phyloP scores from a whole-genome alignment of 2,329 filamentous ascomycete species.

The Metarhizium brunneum region DNA sequence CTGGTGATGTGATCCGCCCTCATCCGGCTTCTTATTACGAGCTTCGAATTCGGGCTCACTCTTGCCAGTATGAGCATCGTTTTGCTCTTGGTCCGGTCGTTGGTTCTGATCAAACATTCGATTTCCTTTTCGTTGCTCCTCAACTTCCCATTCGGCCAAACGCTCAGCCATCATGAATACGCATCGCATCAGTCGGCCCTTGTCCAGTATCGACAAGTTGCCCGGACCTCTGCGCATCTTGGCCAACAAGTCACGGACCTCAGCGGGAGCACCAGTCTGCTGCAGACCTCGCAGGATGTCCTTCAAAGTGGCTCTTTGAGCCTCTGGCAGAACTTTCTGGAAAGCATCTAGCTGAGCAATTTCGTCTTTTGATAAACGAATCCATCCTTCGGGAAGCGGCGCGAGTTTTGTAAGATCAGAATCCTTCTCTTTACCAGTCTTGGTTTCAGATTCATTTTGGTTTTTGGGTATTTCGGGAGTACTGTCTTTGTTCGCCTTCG shows the following conservation, averaged over 20 bases:
- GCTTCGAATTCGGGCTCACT: slow-evolving; percentile 10
- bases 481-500: slow-evolving; percentile 15
- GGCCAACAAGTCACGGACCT: slow-evolving; percentile 49
- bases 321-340: slow-evolving; percentile 51
- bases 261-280: slow-evolving; percentile 58
- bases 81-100: slow-evolving; percentile 12
- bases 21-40: slow-evolving; percentile 10
- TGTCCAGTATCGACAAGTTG: slow-evolving; percentile 33
- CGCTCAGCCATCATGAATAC: slow-evolving; percentile 27
- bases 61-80: slow-evolving; percentile 11
- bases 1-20: slow-evolving; percentile 16
- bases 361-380: slow-evolving; percentile 35
- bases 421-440: slow-evolving; percentile 10
- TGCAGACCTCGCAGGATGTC: slow-evolving; percentile 54
- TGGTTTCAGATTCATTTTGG: slow-evolving; percentile 12
- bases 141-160: slow-evolving; percentile 20
- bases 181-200: slow-evolving; percentile 26
- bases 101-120: slow-evolving; percentile 15
- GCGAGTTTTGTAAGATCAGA: slow-evolving; percentile 16
- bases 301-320: slow-evolving; percentile 51
- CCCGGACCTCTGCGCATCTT: slow-evolving; percentile 48
- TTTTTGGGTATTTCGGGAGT: slow-evolving; percentile 10
- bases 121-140: slow-evolving; percentile 11
- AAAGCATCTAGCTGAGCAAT: slow-evolving; percentile 47
- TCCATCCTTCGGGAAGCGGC: slow-evolving; percentile 36